Conservation (phyloP, 202 grass and related monocot genomes). For the Eragrostis tef region DNA sequence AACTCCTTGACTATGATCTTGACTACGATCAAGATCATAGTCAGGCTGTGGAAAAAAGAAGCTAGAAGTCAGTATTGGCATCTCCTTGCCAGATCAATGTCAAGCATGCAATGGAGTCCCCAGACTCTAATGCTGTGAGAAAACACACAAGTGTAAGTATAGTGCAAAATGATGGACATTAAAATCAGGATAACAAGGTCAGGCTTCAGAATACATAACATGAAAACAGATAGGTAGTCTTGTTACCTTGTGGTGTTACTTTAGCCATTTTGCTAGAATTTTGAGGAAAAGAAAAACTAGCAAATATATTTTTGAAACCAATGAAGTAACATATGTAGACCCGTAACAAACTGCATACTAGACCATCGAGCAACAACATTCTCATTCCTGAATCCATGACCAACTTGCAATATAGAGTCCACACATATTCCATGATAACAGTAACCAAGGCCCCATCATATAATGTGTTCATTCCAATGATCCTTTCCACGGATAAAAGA, state of each 20-base stretch:
- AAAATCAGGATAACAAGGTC: background rate
- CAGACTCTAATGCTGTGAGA: background rate
- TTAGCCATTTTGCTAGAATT: slow-evolving; percentile 2
- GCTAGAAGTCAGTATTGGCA: background rate
- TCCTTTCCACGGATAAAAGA: slow-evolving; percentile 14
- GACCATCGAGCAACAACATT: background rate
- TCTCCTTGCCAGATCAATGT: background rate
- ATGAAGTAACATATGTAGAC: too few relatives aligned
- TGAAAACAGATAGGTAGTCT: background rate
- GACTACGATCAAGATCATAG: background rate
- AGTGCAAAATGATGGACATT: background rate
- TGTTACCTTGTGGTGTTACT: background rate
- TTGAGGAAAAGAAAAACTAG: background rate
- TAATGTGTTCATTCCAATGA: background rate
- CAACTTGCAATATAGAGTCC: background rate
- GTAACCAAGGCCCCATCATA: background rate
- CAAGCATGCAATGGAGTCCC: background rate
- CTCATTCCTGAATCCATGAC: background rate
- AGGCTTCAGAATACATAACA: background rate
- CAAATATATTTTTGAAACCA: background rate
- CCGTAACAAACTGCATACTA: too few relatives aligned
- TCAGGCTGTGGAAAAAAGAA: background rate
- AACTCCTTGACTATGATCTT: background rate
- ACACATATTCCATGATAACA: background rate
- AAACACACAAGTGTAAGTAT: background rate